phyloP scores from a whole-genome alignment of 2,329 filamentous ascomycete species.

The Fusarium virguliforme region DNA sequence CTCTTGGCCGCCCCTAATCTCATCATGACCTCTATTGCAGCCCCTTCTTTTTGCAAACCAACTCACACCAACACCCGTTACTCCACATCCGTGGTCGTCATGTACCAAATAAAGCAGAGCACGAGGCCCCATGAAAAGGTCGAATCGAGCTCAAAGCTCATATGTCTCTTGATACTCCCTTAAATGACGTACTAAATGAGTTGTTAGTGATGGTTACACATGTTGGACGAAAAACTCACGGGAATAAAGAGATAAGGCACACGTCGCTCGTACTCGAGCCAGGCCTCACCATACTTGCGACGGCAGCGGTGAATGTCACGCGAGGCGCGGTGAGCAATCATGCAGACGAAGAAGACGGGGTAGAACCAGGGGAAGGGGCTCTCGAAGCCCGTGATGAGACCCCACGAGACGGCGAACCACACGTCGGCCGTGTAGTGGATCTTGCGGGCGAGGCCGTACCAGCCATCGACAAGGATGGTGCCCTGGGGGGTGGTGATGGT shows the following conservation, averaged over 20 bases:
- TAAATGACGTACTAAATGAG: conserved; percentile 61
- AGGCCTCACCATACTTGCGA: conserved; percentile 85
- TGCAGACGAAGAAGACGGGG: conserved; percentile 83
- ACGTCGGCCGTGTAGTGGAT: conserved; percentile 67
- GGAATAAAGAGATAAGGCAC: conserved; percentile 92
- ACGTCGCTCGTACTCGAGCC: conserved; percentile 83
- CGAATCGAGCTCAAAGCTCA: conserved; percentile 7
- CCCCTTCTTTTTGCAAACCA: conserved; percentile 7
- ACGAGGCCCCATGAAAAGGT: not conserved
- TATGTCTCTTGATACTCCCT: conserved; percentile 26
- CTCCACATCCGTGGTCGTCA: not conserved
- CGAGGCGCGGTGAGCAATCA: conserved; percentile 85
- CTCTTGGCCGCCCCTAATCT: conserved; percentile 25
- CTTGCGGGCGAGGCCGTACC: conserved; percentile 83
- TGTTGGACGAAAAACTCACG: conserved; percentile 50
- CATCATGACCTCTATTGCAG: conserved; percentile 13
- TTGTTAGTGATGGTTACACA: conserved; percentile 34
- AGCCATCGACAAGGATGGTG: conserved; percentile 86
- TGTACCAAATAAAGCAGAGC: conserved; percentile 22
- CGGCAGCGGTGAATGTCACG: conserved; percentile 85
- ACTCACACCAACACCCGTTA: conserved; percentile 9
- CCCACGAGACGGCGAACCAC: conserved; percentile 68
- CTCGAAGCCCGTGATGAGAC: conserved; percentile 67
- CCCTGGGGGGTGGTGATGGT: conserved; percentile 81
- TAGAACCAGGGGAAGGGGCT: conserved; percentile 95